Evolutionary conservation across 441 rosid genomes (phyloP), one percentile per base, ranked within the genome.

Genomic region (Corymbia calophylla): DNA sequence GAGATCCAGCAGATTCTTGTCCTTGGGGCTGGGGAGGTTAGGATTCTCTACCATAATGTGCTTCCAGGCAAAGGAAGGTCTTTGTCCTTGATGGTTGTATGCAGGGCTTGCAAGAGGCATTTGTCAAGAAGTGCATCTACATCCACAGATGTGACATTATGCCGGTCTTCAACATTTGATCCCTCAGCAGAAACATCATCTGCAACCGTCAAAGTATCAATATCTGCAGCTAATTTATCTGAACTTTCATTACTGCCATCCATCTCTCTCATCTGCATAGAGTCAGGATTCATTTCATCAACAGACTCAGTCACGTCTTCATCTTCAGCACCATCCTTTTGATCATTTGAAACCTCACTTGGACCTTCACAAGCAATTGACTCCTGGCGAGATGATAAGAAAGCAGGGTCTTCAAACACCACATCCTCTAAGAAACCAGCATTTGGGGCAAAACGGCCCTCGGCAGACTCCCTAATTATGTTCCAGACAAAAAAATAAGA

Each of bases 11-110:
- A 77, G 53, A 77, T 77, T 77, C 31, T 77, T 44, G 53, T 77
- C 85, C 53, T 4, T 25, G 49, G 85, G 15, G 85, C 85, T 77
- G 31, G 17, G 84, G 51, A 44, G 5, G 29, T 77, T 77, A 44
- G 85, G 85, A 77, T 85, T 90, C 82, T 93, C 91, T 94, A 98
- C 99, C 99, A 98, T n/a, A 98, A 91, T 58, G 98, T 95, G 92
- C 99, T 98, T 89, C 99, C 99, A 62, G 99, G 99, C 91, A 98
- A 92, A 48, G 99, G 99, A 87, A 98, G 97, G 92, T 98, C 99
- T 91, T 96, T 98, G 64, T 97, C 99, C 91, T 96, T 96, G 2
- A 97, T 94, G 77, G 98, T 96, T 58, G 95, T 94, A 91, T 96
- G 96, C 93, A 98, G 93, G 70, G 99, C 99, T 93, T 98, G 99